Evolutionary conservation across 2,329 filamentous ascomycete species (phyloP).

Genomic region (Clonostachys chloroleuca): DNA sequence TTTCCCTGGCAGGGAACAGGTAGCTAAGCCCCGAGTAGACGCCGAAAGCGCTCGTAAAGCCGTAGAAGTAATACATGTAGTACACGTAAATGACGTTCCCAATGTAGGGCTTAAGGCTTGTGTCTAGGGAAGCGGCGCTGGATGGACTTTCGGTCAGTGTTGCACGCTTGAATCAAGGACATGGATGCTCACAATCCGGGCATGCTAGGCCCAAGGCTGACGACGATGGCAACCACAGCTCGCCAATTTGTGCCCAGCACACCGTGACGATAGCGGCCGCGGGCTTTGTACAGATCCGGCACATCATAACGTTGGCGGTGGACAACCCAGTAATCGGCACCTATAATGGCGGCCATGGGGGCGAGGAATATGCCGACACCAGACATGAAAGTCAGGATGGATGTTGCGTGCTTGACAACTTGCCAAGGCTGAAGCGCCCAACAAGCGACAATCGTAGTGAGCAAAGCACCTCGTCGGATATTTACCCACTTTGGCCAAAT

Average conservation of each 20-base stretch:
- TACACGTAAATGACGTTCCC: slow-evolving; percentile 6
- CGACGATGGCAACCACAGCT: slow-evolving; percentile 18
- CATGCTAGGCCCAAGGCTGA: slow-evolving; percentile 3
- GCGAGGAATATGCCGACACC: slow-evolving; percentile 27
- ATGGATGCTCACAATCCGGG: not conserved
- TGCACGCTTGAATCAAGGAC: not conserved
- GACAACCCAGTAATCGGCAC: slow-evolving; percentile 31
- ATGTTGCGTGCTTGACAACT: slow-evolving; percentile 18
- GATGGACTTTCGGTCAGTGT: not conserved
- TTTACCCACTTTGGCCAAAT: slow-evolving; percentile 21
- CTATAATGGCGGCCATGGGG: slow-evolving; percentile 33
- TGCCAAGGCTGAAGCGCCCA: slow-evolving; percentile 28
- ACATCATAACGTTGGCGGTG: slow-evolving; percentile 30
- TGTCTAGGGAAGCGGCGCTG: not conserved
- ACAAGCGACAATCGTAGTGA: slow-evolving; percentile 20
- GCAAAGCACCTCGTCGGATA: slow-evolving; percentile 19
- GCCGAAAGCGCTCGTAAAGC: not conserved
- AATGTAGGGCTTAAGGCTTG: not conserved
- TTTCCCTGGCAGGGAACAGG: not conserved
- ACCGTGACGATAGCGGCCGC: slow-evolving; percentile 30
- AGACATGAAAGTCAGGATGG: slow-evolving; percentile 22
- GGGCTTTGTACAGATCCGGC: slow-evolving; percentile 32
- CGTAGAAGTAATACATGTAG: slow-evolving; percentile 2
- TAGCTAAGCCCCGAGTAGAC: not conserved
- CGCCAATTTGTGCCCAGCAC: slow-evolving; percentile 22